phyloP scores from a whole-genome alignment of 2,329 filamentous ascomycete genomes.

The Knufia fluminis region DNA sequence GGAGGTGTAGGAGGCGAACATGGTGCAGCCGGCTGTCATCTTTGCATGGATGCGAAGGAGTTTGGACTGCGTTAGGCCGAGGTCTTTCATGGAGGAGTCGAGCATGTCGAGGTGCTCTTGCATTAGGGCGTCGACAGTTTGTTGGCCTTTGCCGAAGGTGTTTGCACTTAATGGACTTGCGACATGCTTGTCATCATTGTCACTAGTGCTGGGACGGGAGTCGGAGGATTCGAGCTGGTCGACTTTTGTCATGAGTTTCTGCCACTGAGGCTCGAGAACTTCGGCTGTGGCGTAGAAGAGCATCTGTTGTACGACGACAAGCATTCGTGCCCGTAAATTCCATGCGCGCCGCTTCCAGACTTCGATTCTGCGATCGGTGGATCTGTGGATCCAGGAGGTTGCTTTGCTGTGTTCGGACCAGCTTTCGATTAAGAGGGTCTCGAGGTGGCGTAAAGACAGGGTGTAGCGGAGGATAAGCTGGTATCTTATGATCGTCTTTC shows the following conservation, averaged over 20 bases:
- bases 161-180: constrained; percentile 33
- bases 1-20: constrained; percentile 85
- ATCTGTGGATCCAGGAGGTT: constrained; percentile 72
- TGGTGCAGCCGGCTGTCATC: constrained; percentile 87
- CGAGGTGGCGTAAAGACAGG: constrained; percentile 77
- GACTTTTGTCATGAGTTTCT: constrained; percentile 79
- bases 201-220: not conserved
- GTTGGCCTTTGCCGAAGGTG: constrained; percentile 29
- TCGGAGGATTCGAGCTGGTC: constrained; percentile 44
- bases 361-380: constrained; percentile 63
- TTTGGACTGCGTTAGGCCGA: constrained; percentile 97
- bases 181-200: constrained; percentile 5
- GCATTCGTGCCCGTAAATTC: constrained; percentile 86
- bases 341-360: constrained; percentile 89
- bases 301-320: constrained; percentile 93
- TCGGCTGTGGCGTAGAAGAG: constrained; percentile 95
- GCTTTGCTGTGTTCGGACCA: constrained; percentile 86
- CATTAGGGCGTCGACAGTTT: constrained; percentile 93
- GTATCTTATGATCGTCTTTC: constrained; percentile 94
- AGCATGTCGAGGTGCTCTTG: constrained; percentile 97
- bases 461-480: constrained; percentile 94
- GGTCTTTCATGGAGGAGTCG: constrained; percentile 95
- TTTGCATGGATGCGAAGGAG: constrained; percentile 92
- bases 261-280: constrained; percentile 97
- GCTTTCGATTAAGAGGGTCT: constrained; percentile 72